Percentiles rank a stretch among this genome's conserved stretches.
phyloP scores from a whole-genome alignment of 1,284 basidiomycete genomes.

The Moniliella sp. region DNA sequence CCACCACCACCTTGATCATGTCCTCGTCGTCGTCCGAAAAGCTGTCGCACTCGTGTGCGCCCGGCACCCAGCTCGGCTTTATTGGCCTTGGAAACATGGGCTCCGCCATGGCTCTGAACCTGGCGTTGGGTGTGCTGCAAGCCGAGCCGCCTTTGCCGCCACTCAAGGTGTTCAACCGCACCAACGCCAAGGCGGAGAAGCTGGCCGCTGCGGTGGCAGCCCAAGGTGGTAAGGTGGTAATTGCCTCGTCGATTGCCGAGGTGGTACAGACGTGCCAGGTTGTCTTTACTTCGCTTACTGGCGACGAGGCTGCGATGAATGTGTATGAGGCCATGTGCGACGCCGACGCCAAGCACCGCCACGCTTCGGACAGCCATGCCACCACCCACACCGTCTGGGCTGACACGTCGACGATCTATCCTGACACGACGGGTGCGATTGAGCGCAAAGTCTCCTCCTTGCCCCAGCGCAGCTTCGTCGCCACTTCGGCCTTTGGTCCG shows the following conservation, averaged over 20 bases:
- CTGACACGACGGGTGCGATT: constrained; percentile 7
- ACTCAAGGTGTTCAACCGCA: constrained; percentile 46
- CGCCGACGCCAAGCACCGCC: constrained; percentile 33
- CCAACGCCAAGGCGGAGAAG: constrained; percentile 42
- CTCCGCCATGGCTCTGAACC: constrained; percentile 49
- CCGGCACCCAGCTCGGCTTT: no score
- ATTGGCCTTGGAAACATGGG: constrained; percentile 42
- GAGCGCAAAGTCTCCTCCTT: no score
- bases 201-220: constrained; percentile 40
- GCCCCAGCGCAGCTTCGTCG: no score
- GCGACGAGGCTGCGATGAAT: constrained; percentile 53
- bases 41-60: no score
- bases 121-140: constrained; percentile 44
- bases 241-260: constrained; percentile 43
- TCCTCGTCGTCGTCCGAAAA: no score
- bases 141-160: constrained; percentile 9
- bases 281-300: constrained; percentile 53
- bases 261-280: constrained; percentile 52
- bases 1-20: no score
- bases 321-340: constrained; percentile 47
- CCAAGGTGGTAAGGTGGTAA: constrained; percentile 38
- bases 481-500: constrained; percentile 54
- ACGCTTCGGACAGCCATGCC: background rate
- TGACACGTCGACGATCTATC: no score
- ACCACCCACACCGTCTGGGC: no score